Evolutionary conservation across 257 asterid genomes (phyloP).

Genomic region (Mitragyna speciosa): DNA sequence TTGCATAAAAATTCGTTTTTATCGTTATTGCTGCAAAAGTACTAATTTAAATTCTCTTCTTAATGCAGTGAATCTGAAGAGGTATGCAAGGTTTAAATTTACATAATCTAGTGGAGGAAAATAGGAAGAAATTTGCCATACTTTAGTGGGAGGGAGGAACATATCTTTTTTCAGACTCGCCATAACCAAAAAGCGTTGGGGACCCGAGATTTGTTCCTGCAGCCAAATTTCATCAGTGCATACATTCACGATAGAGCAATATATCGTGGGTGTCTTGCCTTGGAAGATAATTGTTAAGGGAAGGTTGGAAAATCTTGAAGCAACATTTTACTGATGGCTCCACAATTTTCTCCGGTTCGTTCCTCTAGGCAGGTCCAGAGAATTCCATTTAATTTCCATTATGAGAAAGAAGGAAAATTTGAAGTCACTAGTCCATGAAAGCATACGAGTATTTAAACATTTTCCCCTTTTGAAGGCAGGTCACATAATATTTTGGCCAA

Average conservation of each 20-base stretch:
- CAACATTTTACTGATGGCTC: slow-evolving; percentile 17
- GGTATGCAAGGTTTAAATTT: neutral
- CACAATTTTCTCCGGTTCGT: neutral
- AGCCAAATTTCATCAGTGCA: neutral
- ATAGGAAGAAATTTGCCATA: neutral
- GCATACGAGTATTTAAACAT: too few relatives aligned
- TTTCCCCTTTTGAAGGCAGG: too few relatives aligned
- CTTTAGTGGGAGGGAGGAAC: neutral
- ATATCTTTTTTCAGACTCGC: neutral
- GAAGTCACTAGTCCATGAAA: too few relatives aligned
- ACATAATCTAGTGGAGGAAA: too few relatives aligned
- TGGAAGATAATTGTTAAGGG: slow-evolving; percentile 34
- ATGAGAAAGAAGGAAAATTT: too few relatives aligned
- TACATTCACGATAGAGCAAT: neutral
- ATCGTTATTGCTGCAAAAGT: neutral
- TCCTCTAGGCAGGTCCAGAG: neutral
- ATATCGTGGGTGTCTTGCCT: slow-evolving; percentile 32
- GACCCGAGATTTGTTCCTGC: neutral
- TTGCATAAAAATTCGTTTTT: neutral
- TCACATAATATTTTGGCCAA: too few relatives aligned
- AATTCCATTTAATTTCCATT: neutral
- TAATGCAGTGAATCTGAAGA: neutral
- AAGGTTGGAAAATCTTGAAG: slow-evolving; percentile 42
- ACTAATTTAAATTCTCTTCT: too few relatives aligned
- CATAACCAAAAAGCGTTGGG: neutral